Evolutionary conservation across 2,329 filamentous ascomycete genomes (phyloP), one percentile per base, ranked within the genome.

Genomic region (Coniosporium tulheliwenetii): DNA sequence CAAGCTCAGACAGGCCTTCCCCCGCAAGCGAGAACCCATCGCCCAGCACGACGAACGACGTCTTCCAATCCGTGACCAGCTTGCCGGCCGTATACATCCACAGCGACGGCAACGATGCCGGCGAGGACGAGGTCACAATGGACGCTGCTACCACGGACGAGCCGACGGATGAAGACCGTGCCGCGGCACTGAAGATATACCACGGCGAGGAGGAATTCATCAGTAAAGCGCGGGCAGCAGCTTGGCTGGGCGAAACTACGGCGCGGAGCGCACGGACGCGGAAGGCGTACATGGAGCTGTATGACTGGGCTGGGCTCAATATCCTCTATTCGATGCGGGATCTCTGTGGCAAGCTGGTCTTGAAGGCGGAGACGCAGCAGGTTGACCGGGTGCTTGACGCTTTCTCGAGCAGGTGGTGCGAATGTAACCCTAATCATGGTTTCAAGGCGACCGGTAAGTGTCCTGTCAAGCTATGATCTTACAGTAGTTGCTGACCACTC

Each of bases 351-450:
- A 80, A 84, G 30, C 69, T 96, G 16, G 71, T 91, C 4, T 69
- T 98, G 43, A 83, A 84, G 49, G 91, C 84, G 34, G 91, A 98
- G 62, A 93, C 87, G 2, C 91, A 98, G 61, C 89, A 98, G 59
- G 85, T 98, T 14, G 91, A 98, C 57, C 81, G 91, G 30, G 89
- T 98, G 44, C 65, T 98, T 47, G 84, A 93, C 52, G 81, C 83
- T 14, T 89, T 96, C 52, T 85, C 91, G 2, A 78, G 77, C 47
- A 71, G 89, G 45, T 98, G 91, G 91, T 94, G 85, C 57, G 75
- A 83, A 49, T 95, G 87, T 67, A 98, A 98, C 56, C 76, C 83
- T 1, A 81, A 79, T 36, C 86, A 98, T 60, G 87, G 89, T 10
- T 98, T 96, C 70, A 95, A 91, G 61, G 77, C 81, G 41, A 76